Evolutionary conservation across 257 asterid species (phyloP).

Genomic region (Thymus mandschuricus): DNA sequence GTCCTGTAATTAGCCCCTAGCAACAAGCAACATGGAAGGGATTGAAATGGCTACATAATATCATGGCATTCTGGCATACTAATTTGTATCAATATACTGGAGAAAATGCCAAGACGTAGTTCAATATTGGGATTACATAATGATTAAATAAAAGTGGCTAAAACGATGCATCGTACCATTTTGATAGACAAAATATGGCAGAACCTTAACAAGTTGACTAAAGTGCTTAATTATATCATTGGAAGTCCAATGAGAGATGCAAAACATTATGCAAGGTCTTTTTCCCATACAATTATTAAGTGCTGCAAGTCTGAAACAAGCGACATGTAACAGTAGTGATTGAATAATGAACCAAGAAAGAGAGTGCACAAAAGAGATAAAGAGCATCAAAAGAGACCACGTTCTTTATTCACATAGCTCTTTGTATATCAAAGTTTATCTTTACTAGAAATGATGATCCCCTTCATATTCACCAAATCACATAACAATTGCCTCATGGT

Average conservation of each 20-base stretch:
- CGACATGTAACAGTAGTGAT: background rate
- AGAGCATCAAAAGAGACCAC: conserved; percentile 2
- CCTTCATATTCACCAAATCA: background rate
- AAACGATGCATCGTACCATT: background rate
- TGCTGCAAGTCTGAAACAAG: background rate
- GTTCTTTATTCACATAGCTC: conserved; percentile 11
- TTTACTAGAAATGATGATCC: background rate
- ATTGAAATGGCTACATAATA: background rate
- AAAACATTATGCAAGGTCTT: conserved; percentile 4
- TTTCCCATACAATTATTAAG: background rate
- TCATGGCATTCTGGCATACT: background rate
- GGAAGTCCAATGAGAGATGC: conserved; percentile 1
- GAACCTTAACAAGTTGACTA: background rate
- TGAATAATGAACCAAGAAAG: background rate
- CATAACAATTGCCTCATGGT: conserved; percentile 3
- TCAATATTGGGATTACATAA: background rate
- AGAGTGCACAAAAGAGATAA: conserved; percentile 7
- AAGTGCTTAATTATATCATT: background rate
- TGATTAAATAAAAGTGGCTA: background rate
- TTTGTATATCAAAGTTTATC: conserved; percentile 5
- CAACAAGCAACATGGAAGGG: background rate
- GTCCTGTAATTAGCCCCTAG: background rate
- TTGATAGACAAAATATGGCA: background rate
- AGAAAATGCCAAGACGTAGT: background rate
- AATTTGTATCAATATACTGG: conserved; percentile 1